Base-by-base conservation (phyloP, 75 land plant genomes). In the Cryptomeria japonica region DNA sequence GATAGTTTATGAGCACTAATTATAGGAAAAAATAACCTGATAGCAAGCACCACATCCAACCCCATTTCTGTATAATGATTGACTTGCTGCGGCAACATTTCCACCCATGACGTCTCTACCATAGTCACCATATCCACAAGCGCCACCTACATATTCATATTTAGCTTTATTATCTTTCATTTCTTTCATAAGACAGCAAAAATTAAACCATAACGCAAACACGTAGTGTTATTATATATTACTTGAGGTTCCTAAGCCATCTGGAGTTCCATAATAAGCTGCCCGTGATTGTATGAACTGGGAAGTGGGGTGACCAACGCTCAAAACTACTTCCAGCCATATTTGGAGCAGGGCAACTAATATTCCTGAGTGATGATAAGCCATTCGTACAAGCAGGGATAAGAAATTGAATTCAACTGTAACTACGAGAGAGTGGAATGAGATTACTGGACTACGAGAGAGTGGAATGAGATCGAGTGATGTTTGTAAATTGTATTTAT, bases 1-100 rank as follows among this genome's bases (percentile, higher is more conserved):
- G 9, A 44, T 8, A 6, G 47, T 44, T 1, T 44, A 5, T 8
- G 9, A 0, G 47, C 8, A 44, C 4, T 44, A 6, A 44, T 15
- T 58, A 18, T 41, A 41, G 1, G 4, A 5, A 44, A 44, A 5
- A 44, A 44, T 8, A 2, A 44, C 83, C 37, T 91, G 93, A 84
- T 93, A 93, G 88, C 94, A 93, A 16, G 89, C 91, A 5, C 94
- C 94, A 61, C 94, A 93, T 42, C 93, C 94, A 75, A 87, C 55
- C 14, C 94, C 94, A 75, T 87, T 64, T 84, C 42, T 90, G 85
- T 44, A 44, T 8, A 44, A 93, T 1, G 91, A 93, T 88, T 73
- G 86, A 0, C 90, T 85, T 39, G 90, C 94, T 41, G 88, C 92
- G 1, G 83, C 87, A 2, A 91, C 94, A 31, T 87, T 78, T 32